Base-by-base conservation (phyloP, 2,329 filamentous ascomycete genomes). In the Talaromyces pinophilus region DNA sequence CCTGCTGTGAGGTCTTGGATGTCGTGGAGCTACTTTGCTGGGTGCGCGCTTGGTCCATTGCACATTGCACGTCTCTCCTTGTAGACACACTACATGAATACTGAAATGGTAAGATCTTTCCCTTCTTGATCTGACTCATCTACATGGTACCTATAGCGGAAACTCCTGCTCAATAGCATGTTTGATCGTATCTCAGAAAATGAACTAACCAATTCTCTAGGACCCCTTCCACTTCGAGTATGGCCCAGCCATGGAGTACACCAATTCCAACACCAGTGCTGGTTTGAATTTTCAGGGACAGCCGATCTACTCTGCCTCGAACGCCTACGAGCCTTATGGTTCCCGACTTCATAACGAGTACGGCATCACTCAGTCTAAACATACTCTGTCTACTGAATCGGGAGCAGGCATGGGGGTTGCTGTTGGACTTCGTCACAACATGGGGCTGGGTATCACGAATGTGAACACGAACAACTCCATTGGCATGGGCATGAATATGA, bases 201-300 rank as follows among this genome's bases (percentile, higher is more conserved):
- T n/a, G 13, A n/a, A 44, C 63, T 52, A 50, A 59, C 50, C 25
- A 48, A 17, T 28, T 3, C 6, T 38, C 28, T 6, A 64, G 62
- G 62, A 64, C n/a, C 19, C 52, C 3, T 57, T 64, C 25, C 42
- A 33, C n/a, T 64, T 59, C 28, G 52, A 64, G 13, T 48, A 46
- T 50, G 30, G n/a, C 38, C 28, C n/a, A n/a, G 7, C 38, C 30
- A 48, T 64, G 62, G 40, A 7, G 10, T 40, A 46, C 25, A 19
- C 52, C 10, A 19, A 44, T 33, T 28, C 35, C n/a, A 57, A 57
- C 11, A 38, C n/a, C 11, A 22, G 33, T 11, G 38, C 59, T 13
- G 38, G 17, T 2, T 38, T 48, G 13, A 35, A 4, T 38, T 38
- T 57, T 19, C 54, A 40, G 10, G 6, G 54, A 38, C 54, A 57